Evolutionary conservation across 176 grass and related monocot species (phyloP).

Genomic region (Alloteropsis semialata): DNA sequence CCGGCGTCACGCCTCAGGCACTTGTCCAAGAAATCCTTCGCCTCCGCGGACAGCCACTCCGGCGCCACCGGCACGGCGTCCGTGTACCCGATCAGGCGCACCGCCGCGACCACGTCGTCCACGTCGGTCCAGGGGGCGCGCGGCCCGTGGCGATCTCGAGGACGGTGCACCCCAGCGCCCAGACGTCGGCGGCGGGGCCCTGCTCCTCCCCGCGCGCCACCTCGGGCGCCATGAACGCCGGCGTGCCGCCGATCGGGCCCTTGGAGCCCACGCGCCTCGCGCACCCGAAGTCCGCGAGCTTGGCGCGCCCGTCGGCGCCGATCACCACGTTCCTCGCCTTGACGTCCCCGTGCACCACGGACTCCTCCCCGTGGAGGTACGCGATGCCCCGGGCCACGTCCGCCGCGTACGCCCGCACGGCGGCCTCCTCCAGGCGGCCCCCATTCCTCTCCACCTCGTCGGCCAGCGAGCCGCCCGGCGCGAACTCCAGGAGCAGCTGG

Average conservation of each 20-base stretch:
- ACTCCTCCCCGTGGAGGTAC: constrained; percentile 57
- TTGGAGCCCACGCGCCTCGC: neutral
- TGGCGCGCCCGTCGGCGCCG: constrained; percentile 56
- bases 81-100: constrained; percentile 73
- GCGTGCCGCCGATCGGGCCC: constrained; percentile 56
- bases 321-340: constrained; percentile 78
- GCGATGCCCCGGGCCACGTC: constrained; percentile 60
- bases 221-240: constrained; percentile 95
- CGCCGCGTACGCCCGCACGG: constrained; percentile 34
- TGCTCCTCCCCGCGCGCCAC: constrained; percentile 80
- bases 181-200: constrained; percentile 64
- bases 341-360: constrained; percentile 66
- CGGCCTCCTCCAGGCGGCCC: constrained; percentile 42
- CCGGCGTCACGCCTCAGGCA: constrained; percentile 53
- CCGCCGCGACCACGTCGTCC: constrained; percentile 39
- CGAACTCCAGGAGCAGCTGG: constrained; percentile 73
- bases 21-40: constrained; percentile 65
- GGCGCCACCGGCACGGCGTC: constrained; percentile 52
- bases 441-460: constrained; percentile 51
- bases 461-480: constrained; percentile 68
- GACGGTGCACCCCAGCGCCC: constrained; percentile 73
- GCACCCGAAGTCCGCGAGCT: constrained; percentile 85
- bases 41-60: constrained; percentile 51
- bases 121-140: constrained; percentile 45
- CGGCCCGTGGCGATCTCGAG: constrained; percentile 80